Conservation (phyloP, 768 basidiomycete species). For the Cystobasidium onofrii region DNA sequence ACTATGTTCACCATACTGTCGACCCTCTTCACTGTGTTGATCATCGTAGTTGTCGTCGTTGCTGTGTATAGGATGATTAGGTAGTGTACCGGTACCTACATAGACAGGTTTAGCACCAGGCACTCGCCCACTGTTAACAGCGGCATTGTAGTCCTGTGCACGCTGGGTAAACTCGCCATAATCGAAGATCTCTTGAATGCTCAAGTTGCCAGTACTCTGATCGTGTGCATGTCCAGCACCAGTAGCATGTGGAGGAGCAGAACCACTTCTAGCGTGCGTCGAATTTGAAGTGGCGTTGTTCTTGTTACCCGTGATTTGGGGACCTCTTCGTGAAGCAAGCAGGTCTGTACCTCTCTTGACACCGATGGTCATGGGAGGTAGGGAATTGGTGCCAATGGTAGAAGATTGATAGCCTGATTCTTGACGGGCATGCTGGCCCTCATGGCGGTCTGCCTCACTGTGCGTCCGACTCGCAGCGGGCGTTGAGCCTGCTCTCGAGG, state of each 20-base stretch:
- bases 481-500: not conserved
- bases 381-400: constrained; percentile 3
- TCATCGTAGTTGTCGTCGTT: not conserved
- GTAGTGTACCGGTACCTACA: not conserved
- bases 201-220: not conserved
- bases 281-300: not conserved
- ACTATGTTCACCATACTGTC: not conserved
- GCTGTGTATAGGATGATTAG: no score
- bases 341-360: constrained; percentile 13
- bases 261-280: not conserved
- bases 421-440: not conserved
- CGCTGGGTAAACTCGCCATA: not conserved
- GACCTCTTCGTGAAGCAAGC: constrained; percentile 5
- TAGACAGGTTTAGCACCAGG: not conserved
- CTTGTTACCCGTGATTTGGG: not conserved
- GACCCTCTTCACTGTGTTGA: not conserved
- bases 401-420: constrained; percentile 9
- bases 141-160: not conserved
- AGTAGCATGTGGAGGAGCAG: not conserved
- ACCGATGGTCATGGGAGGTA: constrained; percentile 17
- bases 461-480: not conserved
- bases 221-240: not conserved
- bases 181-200: not conserved
- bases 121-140: not conserved
- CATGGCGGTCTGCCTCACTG: not conserved